These are phyloP conservation scores for Cercis canadensis DNA, from an alignment of 306 rosid genomes.

Conservation along the genomic window DNA sequence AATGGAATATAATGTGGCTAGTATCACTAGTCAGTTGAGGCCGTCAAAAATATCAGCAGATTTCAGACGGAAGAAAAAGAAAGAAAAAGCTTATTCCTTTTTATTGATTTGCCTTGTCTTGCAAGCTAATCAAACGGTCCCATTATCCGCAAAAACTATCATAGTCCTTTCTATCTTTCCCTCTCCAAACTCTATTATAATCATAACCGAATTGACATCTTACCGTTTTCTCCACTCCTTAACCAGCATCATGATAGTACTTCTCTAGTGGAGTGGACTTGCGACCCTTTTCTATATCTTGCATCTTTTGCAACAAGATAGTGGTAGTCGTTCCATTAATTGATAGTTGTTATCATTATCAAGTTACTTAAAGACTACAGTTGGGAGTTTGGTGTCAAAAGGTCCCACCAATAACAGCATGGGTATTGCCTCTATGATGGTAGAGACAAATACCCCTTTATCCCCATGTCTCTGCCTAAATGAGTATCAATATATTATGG, in stretches of 20 bases:
- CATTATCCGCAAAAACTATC: slow-evolving; percentile 39
- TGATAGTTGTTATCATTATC: slow-evolving; percentile 3
- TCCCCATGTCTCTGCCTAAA: too few species aligned
- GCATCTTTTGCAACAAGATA: slow-evolving; percentile 10
- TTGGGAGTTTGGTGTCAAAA: slow-evolving; percentile 36
- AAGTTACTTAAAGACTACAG: slow-evolving; percentile 32
- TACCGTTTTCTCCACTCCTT: slow-evolving; percentile 42
- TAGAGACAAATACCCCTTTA: too few species aligned
- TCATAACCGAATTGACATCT: slow-evolving; percentile 32
- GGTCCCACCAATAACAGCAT: slow-evolving; percentile 33
- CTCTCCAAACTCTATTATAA: slow-evolving; percentile 19
- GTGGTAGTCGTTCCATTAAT: neutral
- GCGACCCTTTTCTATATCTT: slow-evolving; percentile 24
- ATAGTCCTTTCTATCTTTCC: slow-evolving; percentile 23
- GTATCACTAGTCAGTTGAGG: slow-evolving; percentile 19
- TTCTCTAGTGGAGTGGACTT: neutral
- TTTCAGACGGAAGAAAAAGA: slow-evolving; percentile 26
- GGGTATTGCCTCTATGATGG: neutral
- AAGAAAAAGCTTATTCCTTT: slow-evolving; percentile 36
- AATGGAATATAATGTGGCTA: neutral
- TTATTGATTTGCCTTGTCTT: slow-evolving; percentile 59
- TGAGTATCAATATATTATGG: too few species aligned
- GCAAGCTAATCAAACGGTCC: slow-evolving; percentile 50
- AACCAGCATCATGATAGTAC: neutral
- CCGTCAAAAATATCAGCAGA: slow-evolving; percentile 23